phyloP scores from a whole-genome alignment of 148 eudicot genomes.

The Fagopyrum homotropicum region DNA sequence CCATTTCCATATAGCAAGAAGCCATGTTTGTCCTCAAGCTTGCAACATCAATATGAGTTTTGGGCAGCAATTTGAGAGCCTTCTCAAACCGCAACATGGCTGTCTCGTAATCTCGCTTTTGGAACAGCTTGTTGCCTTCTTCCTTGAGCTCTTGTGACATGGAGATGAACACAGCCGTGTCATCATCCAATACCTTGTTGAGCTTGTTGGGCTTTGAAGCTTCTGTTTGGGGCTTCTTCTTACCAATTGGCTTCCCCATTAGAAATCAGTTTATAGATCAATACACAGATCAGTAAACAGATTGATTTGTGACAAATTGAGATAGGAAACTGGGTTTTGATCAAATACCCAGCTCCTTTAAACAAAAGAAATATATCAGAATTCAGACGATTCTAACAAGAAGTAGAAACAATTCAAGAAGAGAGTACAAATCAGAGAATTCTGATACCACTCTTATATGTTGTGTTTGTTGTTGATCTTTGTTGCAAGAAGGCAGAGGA shows the following conservation, averaged over 20 bases:
- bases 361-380: neutral
- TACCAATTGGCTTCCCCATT: slow-evolving; percentile 15
- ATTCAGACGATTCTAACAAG: neutral
- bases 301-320: neutral
- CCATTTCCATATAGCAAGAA: slow-evolving; percentile 89
- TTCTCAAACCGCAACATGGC: slow-evolving; percentile 91
- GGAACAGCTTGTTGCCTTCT: slow-evolving; percentile 73
- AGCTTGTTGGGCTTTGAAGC: slow-evolving; percentile 15
- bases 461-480: neutral
- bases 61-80: slow-evolving; percentile 79
- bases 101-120: slow-evolving; percentile 72
- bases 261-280: slow-evolving; percentile 1
- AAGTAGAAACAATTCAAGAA: neutral
- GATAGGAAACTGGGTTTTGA: neutral
- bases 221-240: slow-evolving; percentile 16
- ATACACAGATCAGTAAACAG: slow-evolving; percentile 8
- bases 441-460: neutral
- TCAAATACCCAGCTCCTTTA: neutral
- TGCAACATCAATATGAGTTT: slow-evolving; percentile 75
- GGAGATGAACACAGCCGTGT: slow-evolving; percentile 77
- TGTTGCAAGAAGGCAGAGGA: neutral
- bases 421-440: neutral
- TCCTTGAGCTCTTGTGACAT: slow-evolving; percentile 92
- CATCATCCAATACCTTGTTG: slow-evolving; percentile 71
- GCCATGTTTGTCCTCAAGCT: slow-evolving; percentile 77